phyloP scores from a whole-genome alignment of 306 rosid genomes.

The Ziziphus jujuba region DNA sequence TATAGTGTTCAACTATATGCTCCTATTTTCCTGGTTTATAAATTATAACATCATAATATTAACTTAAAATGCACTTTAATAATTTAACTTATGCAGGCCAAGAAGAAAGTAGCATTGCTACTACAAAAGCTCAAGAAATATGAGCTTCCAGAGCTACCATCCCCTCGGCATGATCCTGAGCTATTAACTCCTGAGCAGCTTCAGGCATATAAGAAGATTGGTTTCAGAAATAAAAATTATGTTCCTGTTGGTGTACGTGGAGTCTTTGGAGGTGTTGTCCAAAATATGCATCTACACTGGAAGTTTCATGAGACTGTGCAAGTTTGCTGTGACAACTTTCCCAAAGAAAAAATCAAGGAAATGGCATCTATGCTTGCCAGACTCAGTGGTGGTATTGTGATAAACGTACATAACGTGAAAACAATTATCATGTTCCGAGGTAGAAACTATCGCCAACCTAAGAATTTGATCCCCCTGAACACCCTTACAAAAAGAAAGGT shows the following conservation, averaged over 20 bases:
- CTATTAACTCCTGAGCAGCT: constrained; percentile 83
- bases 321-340: constrained; percentile 97
- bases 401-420: constrained; percentile 80
- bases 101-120: constrained; percentile 91
- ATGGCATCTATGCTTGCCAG: constrained; percentile 97
- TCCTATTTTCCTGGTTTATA: constrained; percentile 3
- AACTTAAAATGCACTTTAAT: constrained; percentile 12
- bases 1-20: neutral
- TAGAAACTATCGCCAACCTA: constrained; percentile 95
- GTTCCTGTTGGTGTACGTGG: constrained; percentile 99
- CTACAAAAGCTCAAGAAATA: constrained; percentile 92
- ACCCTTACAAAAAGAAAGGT: constrained; percentile 99
- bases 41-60: constrained; percentile 8
- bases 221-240: constrained; percentile 89
- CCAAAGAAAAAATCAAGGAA: constrained; percentile 95
- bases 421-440: constrained; percentile 98
- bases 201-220: constrained; percentile 85
- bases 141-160: constrained; percentile 88
- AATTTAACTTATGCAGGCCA: constrained; percentile 65
- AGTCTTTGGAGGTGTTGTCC: constrained; percentile 98
- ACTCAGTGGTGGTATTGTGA: constrained; percentile 90
- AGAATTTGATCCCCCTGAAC: constrained; percentile 91
- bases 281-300: constrained; percentile 99
- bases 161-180: constrained; percentile 92
- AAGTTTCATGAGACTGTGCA: constrained; percentile 98